A percentile compares a stretch with the other conserved stretches of the same genome.
These are phyloP conservation scores for Phoma sp. DNA, from an alignment of 2,329 filamentous ascomycete genomes.

Conservation along the genomic window DNA sequence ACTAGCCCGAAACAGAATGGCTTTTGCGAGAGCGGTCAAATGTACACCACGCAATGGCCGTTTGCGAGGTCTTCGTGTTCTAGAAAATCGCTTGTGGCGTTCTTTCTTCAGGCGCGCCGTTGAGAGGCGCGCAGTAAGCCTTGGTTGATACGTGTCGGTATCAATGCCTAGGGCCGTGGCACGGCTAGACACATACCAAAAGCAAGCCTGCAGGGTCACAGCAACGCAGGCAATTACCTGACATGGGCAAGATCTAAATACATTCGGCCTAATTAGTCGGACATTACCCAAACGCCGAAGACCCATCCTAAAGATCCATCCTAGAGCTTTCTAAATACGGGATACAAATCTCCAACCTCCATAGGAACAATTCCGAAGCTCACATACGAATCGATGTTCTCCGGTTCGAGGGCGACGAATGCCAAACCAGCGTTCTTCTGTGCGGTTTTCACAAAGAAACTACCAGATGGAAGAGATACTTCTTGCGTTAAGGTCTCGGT, in stretches of 20 bases:
- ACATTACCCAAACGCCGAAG: not conserved
- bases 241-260: no score
- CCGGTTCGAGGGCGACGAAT: conserved; percentile 47
- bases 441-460: conserved; percentile 41
- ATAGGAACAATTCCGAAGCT: conserved; percentile 46
- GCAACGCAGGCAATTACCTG: not conserved
- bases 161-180: not conserved
- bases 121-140: not conserved
- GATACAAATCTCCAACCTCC: conserved; percentile 44
- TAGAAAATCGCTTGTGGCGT: conserved; percentile 15
- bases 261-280: not conserved
- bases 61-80: conserved; percentile 7
- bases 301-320: conserved; percentile 13
- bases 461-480: conserved; percentile 40
- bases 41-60: conserved; percentile 8
- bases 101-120: not conserved
- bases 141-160: not conserved
- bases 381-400: conserved; percentile 47
- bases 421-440: conserved; percentile 49
- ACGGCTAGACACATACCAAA: not conserved
- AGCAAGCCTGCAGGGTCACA: not conserved
- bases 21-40: conserved; percentile 17
- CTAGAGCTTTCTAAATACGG: conserved; percentile 37
- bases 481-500: conserved; percentile 32
- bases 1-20: conserved; percentile 14